These are phyloP conservation scores for Geotrichum europaeum DNA, from an alignment of 1,139 yeast species.

Conservation along the genomic window DNA sequence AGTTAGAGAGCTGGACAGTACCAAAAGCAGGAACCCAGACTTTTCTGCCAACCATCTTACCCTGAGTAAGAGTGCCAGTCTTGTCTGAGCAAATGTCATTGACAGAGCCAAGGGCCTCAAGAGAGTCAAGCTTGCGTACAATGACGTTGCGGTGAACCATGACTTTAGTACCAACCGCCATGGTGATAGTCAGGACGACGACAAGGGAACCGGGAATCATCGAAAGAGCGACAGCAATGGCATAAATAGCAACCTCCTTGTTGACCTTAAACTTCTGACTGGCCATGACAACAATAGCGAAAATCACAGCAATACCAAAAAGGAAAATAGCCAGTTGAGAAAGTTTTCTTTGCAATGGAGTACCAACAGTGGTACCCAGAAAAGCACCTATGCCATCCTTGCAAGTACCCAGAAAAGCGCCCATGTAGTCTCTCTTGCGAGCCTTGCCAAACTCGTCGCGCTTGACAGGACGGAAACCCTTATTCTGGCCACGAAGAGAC, in stretches of 20 bases:
- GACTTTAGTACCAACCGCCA: conserved; percentile 80
- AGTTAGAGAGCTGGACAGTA: conserved; percentile 51
- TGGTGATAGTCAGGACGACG: conserved; percentile 75
- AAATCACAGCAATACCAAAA: conserved; percentile 64
- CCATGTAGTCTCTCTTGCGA: conserved; percentile 45
- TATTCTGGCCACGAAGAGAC: conserved; percentile 45
- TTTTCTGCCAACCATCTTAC: conserved; percentile 66
- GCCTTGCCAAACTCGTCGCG: conserved; percentile 36
- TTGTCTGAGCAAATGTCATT: conserved; percentile 80
- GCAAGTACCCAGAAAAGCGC: conserved; percentile 43
- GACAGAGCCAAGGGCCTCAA: conserved; percentile 75
- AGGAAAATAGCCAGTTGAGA: conserved; percentile 65
- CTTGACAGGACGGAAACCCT: conserved; percentile 35
- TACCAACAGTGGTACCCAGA: conserved; percentile 70
- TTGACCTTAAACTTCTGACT: conserved; percentile 63
- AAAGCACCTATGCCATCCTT: conserved; percentile 57
- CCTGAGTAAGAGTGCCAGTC: conserved; percentile 77
- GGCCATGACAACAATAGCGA: conserved; percentile 77
- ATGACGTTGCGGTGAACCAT: conserved; percentile 69
- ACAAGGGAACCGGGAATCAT: conserved; percentile 81
- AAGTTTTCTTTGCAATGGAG: conserved; percentile 64
- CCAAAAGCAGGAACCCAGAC: conserved; percentile 79
- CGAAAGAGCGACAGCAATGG: conserved; percentile 74
- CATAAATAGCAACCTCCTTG: conserved; percentile 71
- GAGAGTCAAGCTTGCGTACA: conserved; percentile 61